A percentile compares a stretch with the other conserved stretches of the same genome.
These are phyloP conservation scores for Trichoderma hamatum DNA, from an alignment of 2,329 filamentous ascomycete genomes.

Conservation along the genomic window DNA sequence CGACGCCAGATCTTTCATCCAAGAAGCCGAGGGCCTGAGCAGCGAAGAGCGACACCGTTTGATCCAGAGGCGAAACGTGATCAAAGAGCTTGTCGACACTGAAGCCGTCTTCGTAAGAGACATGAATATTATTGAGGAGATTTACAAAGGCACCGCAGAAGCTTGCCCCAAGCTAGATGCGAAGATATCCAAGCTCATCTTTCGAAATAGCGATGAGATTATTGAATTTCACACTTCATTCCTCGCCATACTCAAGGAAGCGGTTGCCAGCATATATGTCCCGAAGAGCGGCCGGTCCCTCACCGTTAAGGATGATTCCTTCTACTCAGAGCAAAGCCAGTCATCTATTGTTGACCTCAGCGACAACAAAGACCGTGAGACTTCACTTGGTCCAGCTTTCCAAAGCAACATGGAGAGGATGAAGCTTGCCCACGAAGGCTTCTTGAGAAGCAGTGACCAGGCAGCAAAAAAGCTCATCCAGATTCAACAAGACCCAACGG, in stretches of 20 bases:
- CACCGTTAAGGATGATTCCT: conserved; percentile 47
- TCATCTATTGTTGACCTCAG: conserved; percentile 47
- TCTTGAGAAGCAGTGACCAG: conserved; percentile 64
- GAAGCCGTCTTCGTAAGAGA: conserved; percentile 90
- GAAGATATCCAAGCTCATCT: conserved; percentile 86
- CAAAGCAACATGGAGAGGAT: conserved; percentile 61
- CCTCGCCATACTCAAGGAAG: conserved; percentile 77
- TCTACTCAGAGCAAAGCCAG: conserved; percentile 46
- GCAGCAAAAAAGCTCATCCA: conserved; percentile 64
- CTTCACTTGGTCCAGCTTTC: conserved; percentile 58
- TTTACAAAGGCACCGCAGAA: conserved; percentile 91
- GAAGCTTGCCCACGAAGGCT: conserved; percentile 63
- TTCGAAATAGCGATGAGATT: conserved; percentile 90
- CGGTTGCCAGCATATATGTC: conserved; percentile 77
- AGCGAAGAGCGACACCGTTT: conserved; percentile 70
- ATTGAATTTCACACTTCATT: conserved; percentile 84
- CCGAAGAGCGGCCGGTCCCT: conserved; percentile 56
- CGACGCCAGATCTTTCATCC: conserved; percentile 38
- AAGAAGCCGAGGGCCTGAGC: conserved; percentile 48
- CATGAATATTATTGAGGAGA: conserved; percentile 96
- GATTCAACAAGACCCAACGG: conserved; percentile 65
- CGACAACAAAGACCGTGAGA: conserved; percentile 57
- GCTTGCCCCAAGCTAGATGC: conserved; percentile 77
- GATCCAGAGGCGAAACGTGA: conserved; percentile 77
- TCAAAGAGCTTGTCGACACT: conserved; percentile 91